phyloP scores from a whole-genome alignment of 805 yeast species.

The Saccharomycopsis capsularis region DNA sequence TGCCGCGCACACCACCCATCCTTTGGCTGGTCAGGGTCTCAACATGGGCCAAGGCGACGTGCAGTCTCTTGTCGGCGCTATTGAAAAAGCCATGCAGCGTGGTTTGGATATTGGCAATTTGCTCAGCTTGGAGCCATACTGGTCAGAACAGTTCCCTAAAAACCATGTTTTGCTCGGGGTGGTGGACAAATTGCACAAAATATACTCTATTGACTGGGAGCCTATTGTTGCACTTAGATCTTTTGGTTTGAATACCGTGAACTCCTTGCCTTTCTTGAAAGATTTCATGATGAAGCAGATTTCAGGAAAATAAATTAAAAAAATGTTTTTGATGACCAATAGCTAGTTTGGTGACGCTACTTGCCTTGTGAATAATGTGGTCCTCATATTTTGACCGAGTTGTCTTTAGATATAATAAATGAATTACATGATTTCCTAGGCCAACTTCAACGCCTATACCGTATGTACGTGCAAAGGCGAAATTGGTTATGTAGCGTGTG shows the following conservation, averaged over 20 bases:
- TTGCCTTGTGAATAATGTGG: not conserved
- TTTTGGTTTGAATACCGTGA: slow-evolving; percentile 64
- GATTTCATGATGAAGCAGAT: slow-evolving; percentile 58
- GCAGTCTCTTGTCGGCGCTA: slow-evolving; percentile 54
- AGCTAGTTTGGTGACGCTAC: not conserved
- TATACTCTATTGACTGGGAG: slow-evolving; percentile 64
- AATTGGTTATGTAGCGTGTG: too few species aligned
- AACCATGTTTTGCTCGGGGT: slow-evolving; percentile 81
- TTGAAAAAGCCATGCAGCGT: slow-evolving; percentile 62
- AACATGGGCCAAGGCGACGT: slow-evolving; percentile 98
- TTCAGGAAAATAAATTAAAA: slow-evolving; percentile 31
- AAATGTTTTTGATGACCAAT: too few species aligned
- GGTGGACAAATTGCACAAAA: slow-evolving; percentile 85
- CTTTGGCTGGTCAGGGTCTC: slow-evolving; percentile 95
- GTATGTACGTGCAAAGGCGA: too few species aligned
- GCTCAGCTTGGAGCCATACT: slow-evolving; percentile 78
- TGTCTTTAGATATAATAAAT: too few species aligned
- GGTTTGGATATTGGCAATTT: slow-evolving; percentile 86
- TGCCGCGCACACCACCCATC: slow-evolving; percentile 97
- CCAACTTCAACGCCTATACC: too few species aligned
- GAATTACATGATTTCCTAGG: too few species aligned
- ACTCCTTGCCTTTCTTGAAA: slow-evolving; percentile 59
- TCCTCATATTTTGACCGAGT: not conserved
- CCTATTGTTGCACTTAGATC: slow-evolving; percentile 75
- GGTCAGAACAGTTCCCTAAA: slow-evolving; percentile 70